These are phyloP conservation scores for Castanea crenata DNA, from an alignment of 306 rosid species.

Conservation along the genomic window DNA sequence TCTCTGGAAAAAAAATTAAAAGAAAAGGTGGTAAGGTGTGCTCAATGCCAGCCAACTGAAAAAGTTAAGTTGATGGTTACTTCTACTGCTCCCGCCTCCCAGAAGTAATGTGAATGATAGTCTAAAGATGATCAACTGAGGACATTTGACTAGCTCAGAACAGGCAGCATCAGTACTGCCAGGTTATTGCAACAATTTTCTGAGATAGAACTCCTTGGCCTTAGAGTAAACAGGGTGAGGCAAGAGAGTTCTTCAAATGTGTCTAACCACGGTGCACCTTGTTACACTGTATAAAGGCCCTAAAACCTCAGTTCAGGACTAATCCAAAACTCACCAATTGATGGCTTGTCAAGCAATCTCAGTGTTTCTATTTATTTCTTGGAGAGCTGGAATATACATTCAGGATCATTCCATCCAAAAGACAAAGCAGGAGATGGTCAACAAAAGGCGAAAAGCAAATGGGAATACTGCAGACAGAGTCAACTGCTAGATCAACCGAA, in stretches of 20 bases:
- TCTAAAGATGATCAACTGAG: neutral
- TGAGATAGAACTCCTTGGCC: neutral
- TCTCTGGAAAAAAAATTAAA: neutral
- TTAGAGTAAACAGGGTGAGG: neutral
- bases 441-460: conserved; percentile 6
- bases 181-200: conserved; percentile 1
- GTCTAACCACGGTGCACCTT: neutral
- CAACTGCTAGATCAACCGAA: neutral
- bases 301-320: conserved; percentile 2
- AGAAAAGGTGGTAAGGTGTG: neutral
- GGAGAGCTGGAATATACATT: neutral
- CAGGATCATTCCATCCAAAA: conserved; percentile 10
- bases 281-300: conserved; percentile 9
- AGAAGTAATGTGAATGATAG: neutral
- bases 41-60: conserved; percentile 4
- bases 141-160: conserved; percentile 3
- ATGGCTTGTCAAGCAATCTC: neutral
- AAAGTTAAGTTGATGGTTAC: neutral
- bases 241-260: neutral
- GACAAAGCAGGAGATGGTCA: conserved; percentile 22
- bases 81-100: conserved; percentile 1
- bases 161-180: neutral
- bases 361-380: neutral
- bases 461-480: neutral
- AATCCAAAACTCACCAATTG: conserved; percentile 1